phyloP scores from a whole-genome alignment of 2,329 filamentous ascomycete genomes.

The Westerdykella aurantiaca region DNA sequence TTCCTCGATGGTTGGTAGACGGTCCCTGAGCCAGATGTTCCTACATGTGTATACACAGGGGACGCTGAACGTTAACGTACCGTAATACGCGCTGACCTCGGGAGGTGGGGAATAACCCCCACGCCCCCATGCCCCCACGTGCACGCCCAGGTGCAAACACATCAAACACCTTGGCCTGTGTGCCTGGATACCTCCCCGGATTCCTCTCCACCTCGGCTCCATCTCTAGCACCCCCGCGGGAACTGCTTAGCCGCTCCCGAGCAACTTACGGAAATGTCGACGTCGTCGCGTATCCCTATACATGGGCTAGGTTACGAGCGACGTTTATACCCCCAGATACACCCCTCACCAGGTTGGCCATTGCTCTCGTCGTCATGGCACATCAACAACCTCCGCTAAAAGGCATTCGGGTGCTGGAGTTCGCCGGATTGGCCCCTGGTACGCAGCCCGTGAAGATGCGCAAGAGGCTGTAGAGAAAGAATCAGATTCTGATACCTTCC shows the following conservation, averaged over 20 bases:
- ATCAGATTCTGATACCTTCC: constrained; percentile 3
- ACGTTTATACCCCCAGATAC: background rate
- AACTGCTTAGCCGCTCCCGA: constrained; percentile 25
- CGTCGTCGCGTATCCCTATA: constrained; percentile 20
- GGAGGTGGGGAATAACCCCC: no score
- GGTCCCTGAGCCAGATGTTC: no score
- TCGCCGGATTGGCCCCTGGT: constrained; percentile 58
- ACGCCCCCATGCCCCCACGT: no score
- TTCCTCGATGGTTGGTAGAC: no score
- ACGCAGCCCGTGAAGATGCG: constrained; percentile 19
- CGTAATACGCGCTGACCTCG: no score
- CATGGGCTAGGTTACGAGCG: background rate
- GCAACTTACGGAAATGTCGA: constrained; percentile 21
- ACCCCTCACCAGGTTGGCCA: background rate
- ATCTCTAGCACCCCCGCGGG: constrained; percentile 18
- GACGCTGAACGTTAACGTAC: no score
- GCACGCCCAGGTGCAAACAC: no score
- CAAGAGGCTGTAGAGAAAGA: constrained; percentile 39
- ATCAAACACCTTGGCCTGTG: no score
- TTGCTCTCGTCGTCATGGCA: constrained; percentile 19
- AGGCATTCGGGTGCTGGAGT: constrained; percentile 58
- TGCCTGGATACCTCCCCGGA: constrained; percentile 5
- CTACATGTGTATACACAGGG: no score
- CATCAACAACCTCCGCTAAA: constrained; percentile 46
- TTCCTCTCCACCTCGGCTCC: constrained; percentile 23